Percentiles rank a stretch among this genome's conserved stretches.
These are phyloP conservation scores for Geotrichum fermentans DNA, from an alignment of 1,139 yeast species.

Conservation along the genomic window DNA sequence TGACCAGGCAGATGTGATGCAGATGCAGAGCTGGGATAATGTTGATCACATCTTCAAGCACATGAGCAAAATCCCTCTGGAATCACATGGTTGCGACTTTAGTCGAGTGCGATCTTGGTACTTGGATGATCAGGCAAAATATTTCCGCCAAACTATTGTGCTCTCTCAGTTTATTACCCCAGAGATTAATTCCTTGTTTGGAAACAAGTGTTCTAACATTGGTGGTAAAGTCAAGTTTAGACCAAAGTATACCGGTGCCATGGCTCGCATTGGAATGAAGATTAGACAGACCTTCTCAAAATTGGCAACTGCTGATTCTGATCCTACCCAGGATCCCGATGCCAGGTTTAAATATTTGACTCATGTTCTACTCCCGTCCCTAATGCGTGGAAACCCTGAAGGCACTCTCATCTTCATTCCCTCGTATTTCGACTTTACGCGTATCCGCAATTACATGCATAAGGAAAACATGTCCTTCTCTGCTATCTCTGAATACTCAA, in stretches of 20 bases:
- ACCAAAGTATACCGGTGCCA: slow-evolving; percentile 34
- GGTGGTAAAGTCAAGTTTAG: slow-evolving; percentile 56
- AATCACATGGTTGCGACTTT: slow-evolving; percentile 81
- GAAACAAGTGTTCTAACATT: slow-evolving; percentile 55
- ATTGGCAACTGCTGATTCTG: slow-evolving; percentile 27
- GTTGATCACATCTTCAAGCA: slow-evolving; percentile 61
- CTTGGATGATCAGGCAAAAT: slow-evolving; percentile 73
- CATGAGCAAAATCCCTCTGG: slow-evolving; percentile 70
- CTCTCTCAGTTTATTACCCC: slow-evolving; percentile 77
- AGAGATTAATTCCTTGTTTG: slow-evolving; percentile 62
- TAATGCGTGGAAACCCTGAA: slow-evolving; percentile 55
- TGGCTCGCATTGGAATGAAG: slow-evolving; percentile 48
- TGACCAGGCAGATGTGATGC: slow-evolving; percentile 81
- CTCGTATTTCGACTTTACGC: slow-evolving; percentile 77
- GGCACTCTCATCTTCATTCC: slow-evolving; percentile 83
- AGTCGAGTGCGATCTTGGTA: slow-evolving; percentile 90
- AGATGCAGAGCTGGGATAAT: slow-evolving; percentile 94
- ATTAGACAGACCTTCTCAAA: slow-evolving; percentile 68
- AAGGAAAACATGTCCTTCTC: slow-evolving; percentile 48
- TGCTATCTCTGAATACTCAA: slow-evolving; percentile 73
- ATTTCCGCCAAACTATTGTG: slow-evolving; percentile 71
- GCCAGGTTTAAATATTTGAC: slow-evolving; percentile 75
- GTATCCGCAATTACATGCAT: slow-evolving; percentile 68
- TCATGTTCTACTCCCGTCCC: slow-evolving; percentile 64
- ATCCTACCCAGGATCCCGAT: slow-evolving; percentile 60